Conservation (phyloP, 164 flowering plant species). For the Chimonanthus salicifolius region DNA sequence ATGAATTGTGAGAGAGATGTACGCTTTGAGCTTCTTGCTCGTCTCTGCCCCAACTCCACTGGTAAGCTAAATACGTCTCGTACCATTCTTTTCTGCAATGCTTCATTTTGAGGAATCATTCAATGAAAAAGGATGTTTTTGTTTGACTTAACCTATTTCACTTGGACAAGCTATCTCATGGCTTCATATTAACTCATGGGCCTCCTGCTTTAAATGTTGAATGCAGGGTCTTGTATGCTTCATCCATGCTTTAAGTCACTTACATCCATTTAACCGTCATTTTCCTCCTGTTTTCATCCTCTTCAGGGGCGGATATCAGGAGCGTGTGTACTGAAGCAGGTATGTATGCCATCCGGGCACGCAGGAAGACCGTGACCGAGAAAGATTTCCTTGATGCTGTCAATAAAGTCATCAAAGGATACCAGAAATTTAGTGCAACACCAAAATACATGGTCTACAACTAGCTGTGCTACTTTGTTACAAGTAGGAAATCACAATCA, state of each 20-base stretch:
- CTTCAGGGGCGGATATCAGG: slow-evolving; percentile 5
- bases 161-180: too few species aligned
- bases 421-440: slow-evolving; percentile 96
- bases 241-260: too few species aligned
- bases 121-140: too few species aligned
- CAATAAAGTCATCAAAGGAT: slow-evolving; percentile 93
- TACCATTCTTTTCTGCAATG: too few species aligned
- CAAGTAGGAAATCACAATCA: neutral
- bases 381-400: slow-evolving; percentile 85
- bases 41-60: slow-evolving; percentile 98
- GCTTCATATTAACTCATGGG: too few species aligned
- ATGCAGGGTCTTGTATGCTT: too few species aligned
- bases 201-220: too few species aligned
- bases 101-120: too few species aligned
- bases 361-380: slow-evolving; percentile 7
- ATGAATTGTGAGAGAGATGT: slow-evolving; percentile 98
- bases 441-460: slow-evolving; percentile 98
- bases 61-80: slow-evolving; percentile 33
- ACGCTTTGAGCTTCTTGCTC: slow-evolving; percentile 88
- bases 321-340: slow-evolving; percentile 11
- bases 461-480: slow-evolving; percentile 13
- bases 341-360: slow-evolving; percentile 5
- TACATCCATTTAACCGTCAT: too few species aligned
- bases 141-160: too few species aligned
- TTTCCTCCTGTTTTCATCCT: neutral